These are phyloP conservation scores for Teratosphaeria epicoccoides DNA, from an alignment of 2,329 filamentous ascomycete genomes.

Conservation along the genomic window DNA sequence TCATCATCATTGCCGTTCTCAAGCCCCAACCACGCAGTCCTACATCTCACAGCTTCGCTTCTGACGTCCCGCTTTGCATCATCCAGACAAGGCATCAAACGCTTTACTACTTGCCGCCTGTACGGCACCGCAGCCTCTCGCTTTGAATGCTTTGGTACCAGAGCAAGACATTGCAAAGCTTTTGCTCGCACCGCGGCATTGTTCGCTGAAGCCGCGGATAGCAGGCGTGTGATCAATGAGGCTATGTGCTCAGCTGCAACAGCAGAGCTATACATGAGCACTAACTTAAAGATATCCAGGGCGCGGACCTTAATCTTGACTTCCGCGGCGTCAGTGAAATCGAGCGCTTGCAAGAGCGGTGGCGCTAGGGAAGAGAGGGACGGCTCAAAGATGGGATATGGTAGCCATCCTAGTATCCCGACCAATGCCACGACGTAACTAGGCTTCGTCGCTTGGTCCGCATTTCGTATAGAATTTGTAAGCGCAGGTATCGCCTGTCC, in stretches of 20 bases:
- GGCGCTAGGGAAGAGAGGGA: slow-evolving; percentile 48
- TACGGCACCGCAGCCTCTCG: slow-evolving; percentile 46
- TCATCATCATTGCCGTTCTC: slow-evolving; percentile 48
- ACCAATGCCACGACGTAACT: slow-evolving; percentile 55
- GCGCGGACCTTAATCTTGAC: slow-evolving; percentile 49
- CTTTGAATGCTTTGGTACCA: slow-evolving; percentile 39
- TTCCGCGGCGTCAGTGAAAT: slow-evolving; percentile 33
- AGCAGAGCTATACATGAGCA: slow-evolving; percentile 47
- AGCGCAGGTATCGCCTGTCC: slow-evolving; percentile 48
- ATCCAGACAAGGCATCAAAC: slow-evolving; percentile 46
- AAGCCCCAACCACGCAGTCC: slow-evolving; percentile 49
- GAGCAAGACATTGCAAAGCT: slow-evolving; percentile 38
- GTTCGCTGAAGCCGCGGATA: slow-evolving; percentile 35
- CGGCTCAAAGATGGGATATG: slow-evolving; percentile 49
- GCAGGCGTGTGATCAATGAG: slow-evolving; percentile 46
- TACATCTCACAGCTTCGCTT: slow-evolving; percentile 51
- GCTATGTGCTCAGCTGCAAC: slow-evolving; percentile 45
- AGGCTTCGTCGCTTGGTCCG: slow-evolving; percentile 39
- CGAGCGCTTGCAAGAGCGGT: slow-evolving; percentile 52
- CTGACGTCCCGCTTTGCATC: slow-evolving; percentile 53
- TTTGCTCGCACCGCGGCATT: slow-evolving; percentile 35
- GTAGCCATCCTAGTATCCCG: slow-evolving; percentile 49
- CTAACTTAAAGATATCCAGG: slow-evolving; percentile 47
- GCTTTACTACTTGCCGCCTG: slow-evolving; percentile 46
- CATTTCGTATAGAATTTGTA: slow-evolving; percentile 40